Percentiles rank a stretch among this genome's conserved stretches.
Evolutionary conservation across 257 asterid genomes (phyloP).

Genomic region (Verbascum thapsus): DNA sequence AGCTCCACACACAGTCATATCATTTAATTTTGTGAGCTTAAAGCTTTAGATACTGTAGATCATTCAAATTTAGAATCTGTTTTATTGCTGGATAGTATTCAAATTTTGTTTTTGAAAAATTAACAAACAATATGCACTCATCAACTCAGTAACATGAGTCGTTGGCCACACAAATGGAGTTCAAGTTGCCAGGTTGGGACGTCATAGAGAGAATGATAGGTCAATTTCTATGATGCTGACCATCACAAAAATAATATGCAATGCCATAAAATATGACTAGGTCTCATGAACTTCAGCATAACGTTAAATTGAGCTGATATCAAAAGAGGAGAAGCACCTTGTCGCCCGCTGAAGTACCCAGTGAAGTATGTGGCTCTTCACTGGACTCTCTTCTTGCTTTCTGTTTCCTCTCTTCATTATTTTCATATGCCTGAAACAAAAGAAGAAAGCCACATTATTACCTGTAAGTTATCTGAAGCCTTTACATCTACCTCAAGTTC

Average conservation of each 20-base stretch:
- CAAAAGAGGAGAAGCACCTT: slow-evolving; percentile 56
- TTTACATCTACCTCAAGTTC: slow-evolving; percentile 17
- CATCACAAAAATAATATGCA: slow-evolving; percentile 22
- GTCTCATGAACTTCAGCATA: slow-evolving; percentile 25
- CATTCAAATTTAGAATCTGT: neutral
- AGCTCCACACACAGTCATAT: slow-evolving; percentile 5
- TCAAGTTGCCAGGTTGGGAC: neutral
- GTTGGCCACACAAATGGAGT: slow-evolving; percentile 12
- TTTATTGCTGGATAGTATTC: neutral
- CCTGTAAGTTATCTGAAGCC: slow-evolving; percentile 13
- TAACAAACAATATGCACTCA: neutral
- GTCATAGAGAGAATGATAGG: neutral
- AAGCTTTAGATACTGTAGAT: neutral
- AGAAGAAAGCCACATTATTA: slow-evolving; percentile 21
- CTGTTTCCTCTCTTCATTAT: slow-evolving; percentile 63
- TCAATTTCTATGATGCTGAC: slow-evolving; percentile 20
- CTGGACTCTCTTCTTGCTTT: slow-evolving; percentile 64
- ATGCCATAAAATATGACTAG: slow-evolving; percentile 22
- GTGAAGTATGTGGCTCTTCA: slow-evolving; percentile 48
- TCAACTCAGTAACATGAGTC: neutral
- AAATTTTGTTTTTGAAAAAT: neutral
- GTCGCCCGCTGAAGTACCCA: slow-evolving; percentile 53
- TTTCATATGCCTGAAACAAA: slow-evolving; percentile 66
- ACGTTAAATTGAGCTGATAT: slow-evolving; percentile 19
- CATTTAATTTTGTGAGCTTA: neutral